Percentiles rank a stretch among this genome's conserved stretches.
Conservation (phyloP, 106 monocot species). For the Acanthochlamys bracteata region DNA sequence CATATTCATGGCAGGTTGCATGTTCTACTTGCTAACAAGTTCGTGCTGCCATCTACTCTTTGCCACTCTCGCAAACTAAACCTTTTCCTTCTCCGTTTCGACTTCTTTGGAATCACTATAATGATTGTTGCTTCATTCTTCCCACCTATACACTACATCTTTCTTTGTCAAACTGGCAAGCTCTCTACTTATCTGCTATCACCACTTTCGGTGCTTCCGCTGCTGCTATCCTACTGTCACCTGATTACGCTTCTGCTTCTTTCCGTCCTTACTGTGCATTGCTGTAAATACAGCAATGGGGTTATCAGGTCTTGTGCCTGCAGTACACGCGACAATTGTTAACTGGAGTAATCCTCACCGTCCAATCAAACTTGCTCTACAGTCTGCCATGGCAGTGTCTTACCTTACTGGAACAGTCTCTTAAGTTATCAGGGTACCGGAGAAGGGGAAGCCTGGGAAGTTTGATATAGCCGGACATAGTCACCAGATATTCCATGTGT, state of each 20-base stretch:
- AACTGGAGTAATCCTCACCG: slow-evolving; percentile 64
- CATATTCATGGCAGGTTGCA: slow-evolving; percentile 73
- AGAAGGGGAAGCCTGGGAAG: slow-evolving; percentile 70
- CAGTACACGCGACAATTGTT: slow-evolving; percentile 49
- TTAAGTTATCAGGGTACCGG: slow-evolving; percentile 69
- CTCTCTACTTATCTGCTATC: slow-evolving; percentile 57
- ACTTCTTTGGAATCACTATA: slow-evolving; percentile 90
- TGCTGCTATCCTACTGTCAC: slow-evolving; percentile 46
- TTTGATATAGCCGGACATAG: slow-evolving; percentile 86
- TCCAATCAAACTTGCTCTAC: slow-evolving; percentile 47
- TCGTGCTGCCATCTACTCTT: slow-evolving; percentile 83
- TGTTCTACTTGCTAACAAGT: slow-evolving; percentile 84
- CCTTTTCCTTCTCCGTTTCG: slow-evolving; percentile 68
- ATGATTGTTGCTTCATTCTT: slow-evolving; percentile 98
- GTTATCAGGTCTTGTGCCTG: slow-evolving; percentile 66
- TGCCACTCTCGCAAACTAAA: slow-evolving; percentile 79
- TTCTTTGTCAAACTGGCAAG: slow-evolving; percentile 65
- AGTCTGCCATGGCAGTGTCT: slow-evolving; percentile 55
- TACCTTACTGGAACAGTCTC: slow-evolving; percentile 57
- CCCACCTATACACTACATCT: slow-evolving; percentile 96
- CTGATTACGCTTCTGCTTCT: slow-evolving; percentile 28
- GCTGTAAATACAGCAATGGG: slow-evolving; percentile 68
- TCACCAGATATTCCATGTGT: slow-evolving; percentile 92
- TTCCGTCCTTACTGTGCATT: slow-evolving; percentile 52
- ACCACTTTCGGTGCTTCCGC: slow-evolving; percentile 38